Base-by-base conservation (phyloP, 345 rosid species). In the Pugionium dolabratum region DNA sequence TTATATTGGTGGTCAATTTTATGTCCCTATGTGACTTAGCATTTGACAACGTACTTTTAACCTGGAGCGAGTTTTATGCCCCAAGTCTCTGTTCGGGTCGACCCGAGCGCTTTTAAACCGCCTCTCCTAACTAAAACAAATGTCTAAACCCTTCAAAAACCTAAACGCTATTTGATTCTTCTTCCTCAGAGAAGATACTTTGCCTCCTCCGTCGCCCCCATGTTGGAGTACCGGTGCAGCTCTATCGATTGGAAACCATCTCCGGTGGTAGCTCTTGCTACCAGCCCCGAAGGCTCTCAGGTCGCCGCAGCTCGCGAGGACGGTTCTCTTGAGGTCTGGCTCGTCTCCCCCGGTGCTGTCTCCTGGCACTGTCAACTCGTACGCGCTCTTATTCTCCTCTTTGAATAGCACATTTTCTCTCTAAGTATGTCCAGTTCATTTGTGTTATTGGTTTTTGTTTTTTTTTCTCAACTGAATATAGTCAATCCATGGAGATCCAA, bases 321-420 rank as follows among this genome's bases (percentile, higher is more conserved):
- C 67, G 88, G 92, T 62, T 82, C 98, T 25, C 85, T 93, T 7
- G 98, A 93, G 88, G 77, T 93, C 77, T 93, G 98, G 98, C 91
- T 88, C 2, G 90, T 90, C 25, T 90, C 96, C 30, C 95, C 96
- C 7, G 96, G 96, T 53, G 78, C 96, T 33, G 78, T 86, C 45
- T 90, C 95, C 48, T 94, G 97, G 99, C 97, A 94, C 85, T 81
- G 91, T 72, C 99, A 88, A 71, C 84, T 90, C 83, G 97, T 94
- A 82, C 37, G 94, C 79, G 64, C 53, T 67, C 44, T 46, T 37
- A 2, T 37, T 46, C 49, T 27, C 50, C 10, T 41, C 28, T 34
- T 64, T 6, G n/a, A 18, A 28, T 64, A 41, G 4, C 18, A 4
- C 27, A 46, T 48, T 28, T 33, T 54, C 0, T 51, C 6, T 0